Conservation (phyloP, 768 basidiomycete genomes). For the Phlegmacium glaucopus region DNA sequence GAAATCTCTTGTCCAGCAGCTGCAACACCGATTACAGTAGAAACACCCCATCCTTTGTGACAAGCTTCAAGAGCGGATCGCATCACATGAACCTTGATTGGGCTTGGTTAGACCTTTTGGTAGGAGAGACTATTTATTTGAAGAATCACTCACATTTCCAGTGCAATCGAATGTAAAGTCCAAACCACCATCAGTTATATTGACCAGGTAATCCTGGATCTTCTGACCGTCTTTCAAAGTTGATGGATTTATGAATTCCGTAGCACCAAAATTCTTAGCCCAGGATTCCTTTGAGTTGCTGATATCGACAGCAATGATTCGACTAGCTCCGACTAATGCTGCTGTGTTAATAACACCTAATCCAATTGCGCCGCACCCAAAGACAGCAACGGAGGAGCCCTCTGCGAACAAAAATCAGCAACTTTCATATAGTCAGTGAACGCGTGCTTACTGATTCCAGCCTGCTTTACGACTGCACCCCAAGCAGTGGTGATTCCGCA, state of each 20-base stretch:
- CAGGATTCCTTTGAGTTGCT: conserved; percentile 84
- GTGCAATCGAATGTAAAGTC: conserved; percentile 98
- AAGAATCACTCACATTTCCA: conserved; percentile 57
- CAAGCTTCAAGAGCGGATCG: conserved; percentile 95
- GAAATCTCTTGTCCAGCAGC: conserved; percentile 95
- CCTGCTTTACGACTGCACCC: conserved; percentile 92
- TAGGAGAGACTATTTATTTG: not conserved
- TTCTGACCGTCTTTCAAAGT: conserved; percentile 71
- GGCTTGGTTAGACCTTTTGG: not conserved
- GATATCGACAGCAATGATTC: conserved; percentile 90
- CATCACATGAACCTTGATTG: conserved; percentile 82
- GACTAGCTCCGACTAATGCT: conserved; percentile 70
- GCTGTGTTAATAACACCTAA: conserved; percentile 89
- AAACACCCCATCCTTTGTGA: conserved; percentile 99
- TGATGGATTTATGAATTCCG: conserved; percentile 88
- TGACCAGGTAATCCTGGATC: conserved; percentile 87
- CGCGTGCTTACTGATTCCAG: conserved; percentile 52
- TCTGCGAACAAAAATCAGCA: conserved; percentile 36
- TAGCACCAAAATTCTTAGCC: conserved; percentile 92
- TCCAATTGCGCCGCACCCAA: conserved; percentile 96
- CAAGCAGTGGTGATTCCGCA: conserved; percentile 98
- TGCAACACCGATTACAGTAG: conserved; percentile 94
- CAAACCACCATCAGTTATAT: conserved; percentile 93
- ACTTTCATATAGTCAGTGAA: not conserved
- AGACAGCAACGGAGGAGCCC: conserved; percentile 88